phyloP scores from a whole-genome alignment of 805 yeast species.

The Zygosaccharomyces lentus region DNA sequence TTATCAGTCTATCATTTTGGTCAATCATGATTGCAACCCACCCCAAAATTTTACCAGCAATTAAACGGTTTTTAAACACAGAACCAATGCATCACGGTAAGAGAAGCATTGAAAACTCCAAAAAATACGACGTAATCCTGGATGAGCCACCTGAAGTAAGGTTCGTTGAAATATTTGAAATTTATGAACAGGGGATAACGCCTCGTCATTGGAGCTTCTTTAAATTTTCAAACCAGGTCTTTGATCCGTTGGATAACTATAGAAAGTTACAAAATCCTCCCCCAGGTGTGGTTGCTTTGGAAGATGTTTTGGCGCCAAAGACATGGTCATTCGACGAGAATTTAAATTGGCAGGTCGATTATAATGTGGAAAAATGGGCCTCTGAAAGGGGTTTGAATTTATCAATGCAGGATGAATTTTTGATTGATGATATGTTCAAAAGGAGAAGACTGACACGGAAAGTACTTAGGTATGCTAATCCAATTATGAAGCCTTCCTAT shows the following conservation, averaged over 20 bases:
- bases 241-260: slow-evolving; percentile 45
- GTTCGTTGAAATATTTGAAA: slow-evolving; percentile 72
- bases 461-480: slow-evolving; percentile 46
- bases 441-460: slow-evolving; percentile 54
- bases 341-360: slow-evolving; percentile 63
- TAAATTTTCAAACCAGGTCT: slow-evolving; percentile 51
- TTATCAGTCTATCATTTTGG: slow-evolving; percentile 62
- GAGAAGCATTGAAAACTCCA: slow-evolving; percentile 3
- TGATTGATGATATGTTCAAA: slow-evolving; percentile 45
- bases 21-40: slow-evolving; percentile 47
- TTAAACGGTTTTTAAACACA: slow-evolving; percentile 31
- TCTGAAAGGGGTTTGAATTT: slow-evolving; percentile 39
- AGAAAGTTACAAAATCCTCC: slow-evolving; percentile 55
- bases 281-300: slow-evolving; percentile 52
- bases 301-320: slow-evolving; percentile 59
- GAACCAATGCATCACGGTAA: slow-evolving; percentile 25
- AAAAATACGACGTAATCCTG: slow-evolving; percentile 47
- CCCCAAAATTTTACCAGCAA: slow-evolving; percentile 44
- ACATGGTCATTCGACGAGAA: slow-evolving; percentile 68
- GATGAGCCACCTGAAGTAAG: slow-evolving; percentile 62
- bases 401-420: slow-evolving; percentile 48
- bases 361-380: slow-evolving; percentile 50
- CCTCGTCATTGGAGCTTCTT: slow-evolving; percentile 59
- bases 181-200: slow-evolving; percentile 60
- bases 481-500: slow-evolving; percentile 33